Base-by-base conservation (phyloP, 2,329 filamentous ascomycete species). In the Aspergillus spinulosporus region DNA sequence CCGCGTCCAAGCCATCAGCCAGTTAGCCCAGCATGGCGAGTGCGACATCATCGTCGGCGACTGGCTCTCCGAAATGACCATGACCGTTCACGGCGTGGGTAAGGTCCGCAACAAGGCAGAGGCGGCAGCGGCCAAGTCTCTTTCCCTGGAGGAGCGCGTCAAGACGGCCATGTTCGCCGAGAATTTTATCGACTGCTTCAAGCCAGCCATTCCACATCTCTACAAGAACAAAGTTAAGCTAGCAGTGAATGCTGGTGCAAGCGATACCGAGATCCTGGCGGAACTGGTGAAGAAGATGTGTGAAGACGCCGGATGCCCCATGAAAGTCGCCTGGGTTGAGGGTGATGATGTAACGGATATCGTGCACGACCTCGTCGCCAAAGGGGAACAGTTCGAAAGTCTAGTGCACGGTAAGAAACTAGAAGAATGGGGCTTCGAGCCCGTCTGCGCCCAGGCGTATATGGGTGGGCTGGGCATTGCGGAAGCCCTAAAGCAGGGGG, bases 61-160 rank as follows among this genome's bases (percentile, higher is more conserved):
- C 54, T 75, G 73, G 59, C 65, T 75, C 3, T 72, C 72, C 4
- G 68, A 69, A 52, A 49, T 62, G 26, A 61, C 55, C 39, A 64
- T 65, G 44, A 46, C 44, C 9, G 44, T 46, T 2, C 44, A 46
- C 29, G 44, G 44, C 12, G 44, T 14, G 11, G 44, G 44, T 12
- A 46, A 46, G 15, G 44, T 14, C 4, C 44, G 44, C 44, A 46
- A 46, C 15, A 46, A 46, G 28, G n/a, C 21, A 14, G 26, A 32
- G n/a, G 29, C 44, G 9, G 29, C 28, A 8, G 6, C 34, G 9
- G 32, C 32, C 6, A 37, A 37, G 4, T 32, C 44, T 3, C 44
- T 46, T 8, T 34, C 44, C 3, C 7, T 46, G 8, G 44, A 46
- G 7, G 44, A 46, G 5, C 12, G 29, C 5, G 44, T 46, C 28